Evolutionary conservation across 164 flowering plant species (phyloP).

Genomic region (Magnolia officinalis): DNA sequence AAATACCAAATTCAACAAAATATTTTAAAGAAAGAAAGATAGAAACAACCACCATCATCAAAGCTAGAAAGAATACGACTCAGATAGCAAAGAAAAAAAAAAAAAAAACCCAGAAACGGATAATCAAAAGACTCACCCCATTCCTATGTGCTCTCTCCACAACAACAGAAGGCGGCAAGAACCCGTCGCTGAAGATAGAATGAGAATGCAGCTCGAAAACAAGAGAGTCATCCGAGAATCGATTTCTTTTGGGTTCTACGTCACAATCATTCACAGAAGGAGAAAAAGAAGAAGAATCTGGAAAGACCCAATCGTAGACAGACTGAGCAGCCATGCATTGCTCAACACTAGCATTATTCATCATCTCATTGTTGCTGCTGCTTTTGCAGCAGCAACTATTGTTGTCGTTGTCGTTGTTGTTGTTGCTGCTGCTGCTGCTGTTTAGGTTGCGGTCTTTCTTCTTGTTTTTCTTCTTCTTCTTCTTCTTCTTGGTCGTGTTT

Average conservation of each 20-base stretch:
- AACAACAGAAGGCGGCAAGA: constrained; percentile 73
- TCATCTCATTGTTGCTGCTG: constrained; percentile 50
- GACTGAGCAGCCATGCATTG: constrained; percentile 50
- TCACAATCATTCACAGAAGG: constrained; percentile 44
- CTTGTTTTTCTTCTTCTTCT: constrained; percentile 24
- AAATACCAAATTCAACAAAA: not conserved
- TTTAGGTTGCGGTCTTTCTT: too few relatives aligned
- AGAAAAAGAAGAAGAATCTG: constrained; percentile 23
- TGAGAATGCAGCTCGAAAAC: constrained; percentile 91
- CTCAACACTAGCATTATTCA: constrained; percentile 27
- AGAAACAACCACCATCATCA: not conserved
- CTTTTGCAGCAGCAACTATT: not conserved
- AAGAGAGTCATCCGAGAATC: constrained; percentile 32
- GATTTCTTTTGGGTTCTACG: constrained; percentile 20
- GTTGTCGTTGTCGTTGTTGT: too few relatives aligned
- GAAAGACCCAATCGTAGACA: constrained; percentile 70
- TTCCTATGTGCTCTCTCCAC: constrained; percentile 87
- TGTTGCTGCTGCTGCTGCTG: too few relatives aligned
- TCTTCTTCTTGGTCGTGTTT: constrained; percentile 53
- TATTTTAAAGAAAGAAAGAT: not conserved
- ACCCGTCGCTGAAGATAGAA: constrained; percentile 86
- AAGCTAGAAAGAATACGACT: not conserved
- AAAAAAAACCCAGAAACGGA: not conserved
- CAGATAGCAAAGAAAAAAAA: not conserved
- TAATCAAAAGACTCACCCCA: constrained; percentile 53